phyloP scores from a whole-genome alignment of 2,329 filamentous ascomycete species.

The Paraphaeosphaeria sporulosa region DNA sequence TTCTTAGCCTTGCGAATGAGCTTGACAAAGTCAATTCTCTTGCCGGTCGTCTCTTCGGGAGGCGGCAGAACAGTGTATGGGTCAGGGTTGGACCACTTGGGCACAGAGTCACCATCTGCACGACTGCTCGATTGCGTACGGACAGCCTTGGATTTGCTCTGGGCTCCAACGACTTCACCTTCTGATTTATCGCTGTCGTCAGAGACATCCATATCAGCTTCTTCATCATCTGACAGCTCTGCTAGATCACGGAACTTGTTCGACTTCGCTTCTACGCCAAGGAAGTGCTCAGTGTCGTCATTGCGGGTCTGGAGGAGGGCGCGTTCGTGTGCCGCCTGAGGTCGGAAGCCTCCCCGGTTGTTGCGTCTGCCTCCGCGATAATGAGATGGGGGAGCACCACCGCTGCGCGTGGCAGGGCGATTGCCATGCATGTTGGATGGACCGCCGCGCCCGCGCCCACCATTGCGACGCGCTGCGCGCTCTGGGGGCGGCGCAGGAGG shows the following conservation, averaged over 20 bases:
- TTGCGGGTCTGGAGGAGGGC: constrained; percentile 53
- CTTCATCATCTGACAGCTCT: constrained; percentile 51
- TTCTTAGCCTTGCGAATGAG: constrained; percentile 88
- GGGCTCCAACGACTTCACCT: constrained; percentile 23
- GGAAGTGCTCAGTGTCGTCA: constrained; percentile 54
- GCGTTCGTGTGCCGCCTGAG: constrained; percentile 52
- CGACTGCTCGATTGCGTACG: constrained; percentile 25
- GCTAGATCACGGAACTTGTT: constrained; percentile 51
- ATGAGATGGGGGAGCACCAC: constrained; percentile 14
- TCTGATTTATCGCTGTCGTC: constrained; percentile 28
- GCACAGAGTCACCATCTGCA: constrained; percentile 52
- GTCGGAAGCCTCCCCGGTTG: constrained; percentile 30
- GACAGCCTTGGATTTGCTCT: constrained; percentile 35
- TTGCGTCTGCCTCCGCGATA: constrained; percentile 26
- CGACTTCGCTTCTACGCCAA: constrained; percentile 52
- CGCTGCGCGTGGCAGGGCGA: constrained; percentile 21
- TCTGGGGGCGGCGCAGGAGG: constrained; percentile 33
- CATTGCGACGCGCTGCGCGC: constrained; percentile 26
- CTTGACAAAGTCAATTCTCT: constrained; percentile 87
- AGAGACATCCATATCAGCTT: constrained; percentile 44
- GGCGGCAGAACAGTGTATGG: constrained; percentile 89
- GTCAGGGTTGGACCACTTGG: constrained; percentile 96
- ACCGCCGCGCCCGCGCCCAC: constrained; percentile 20
- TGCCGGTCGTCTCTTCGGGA: constrained; percentile 73
- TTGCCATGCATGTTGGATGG: constrained; percentile 17